Conservation (phyloP, 345 rosid species). For the Gossypioides kirkii region DNA sequence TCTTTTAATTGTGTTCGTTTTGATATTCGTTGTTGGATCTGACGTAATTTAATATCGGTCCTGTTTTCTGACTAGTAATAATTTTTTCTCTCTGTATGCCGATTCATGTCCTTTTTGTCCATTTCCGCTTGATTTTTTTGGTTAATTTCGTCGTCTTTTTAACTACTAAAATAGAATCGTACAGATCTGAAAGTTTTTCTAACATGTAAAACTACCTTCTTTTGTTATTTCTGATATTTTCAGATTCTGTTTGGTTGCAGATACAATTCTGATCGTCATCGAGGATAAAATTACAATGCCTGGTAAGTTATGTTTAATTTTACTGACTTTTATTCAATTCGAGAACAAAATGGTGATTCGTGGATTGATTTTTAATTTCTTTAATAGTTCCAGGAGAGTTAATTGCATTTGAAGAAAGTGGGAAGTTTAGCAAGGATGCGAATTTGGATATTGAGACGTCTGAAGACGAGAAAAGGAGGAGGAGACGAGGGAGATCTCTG, state of each 20-base stretch:
- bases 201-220: neutral
- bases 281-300: constrained; percentile 33
- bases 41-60: constrained; percentile 10
- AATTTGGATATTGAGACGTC: constrained; percentile 46
- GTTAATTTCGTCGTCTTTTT: constrained; percentile 15
- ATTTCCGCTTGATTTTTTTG: neutral
- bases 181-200: constrained; percentile 20
- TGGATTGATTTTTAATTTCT: neutral
- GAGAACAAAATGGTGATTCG: neutral
- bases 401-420: constrained; percentile 36
- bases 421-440: constrained; percentile 25
- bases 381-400: constrained; percentile 34
- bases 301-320: constrained; percentile 27
- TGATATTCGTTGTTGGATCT: constrained; percentile 25
- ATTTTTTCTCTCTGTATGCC: neutral
- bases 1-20: neutral
- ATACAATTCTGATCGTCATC: constrained; percentile 16
- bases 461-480: constrained; percentile 60
- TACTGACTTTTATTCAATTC: constrained; percentile 7
- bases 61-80: neutral
- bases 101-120: constrained; percentile 10
- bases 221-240: constrained; percentile 12
- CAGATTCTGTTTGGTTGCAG: constrained; percentile 21
- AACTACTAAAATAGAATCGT: neutral
- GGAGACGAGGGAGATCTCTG: constrained; percentile 42